These are phyloP conservation scores for Boletus pseudo-olivaceus DNA, from an alignment of 768 basidiomycete genomes.

Conservation along the genomic window DNA sequence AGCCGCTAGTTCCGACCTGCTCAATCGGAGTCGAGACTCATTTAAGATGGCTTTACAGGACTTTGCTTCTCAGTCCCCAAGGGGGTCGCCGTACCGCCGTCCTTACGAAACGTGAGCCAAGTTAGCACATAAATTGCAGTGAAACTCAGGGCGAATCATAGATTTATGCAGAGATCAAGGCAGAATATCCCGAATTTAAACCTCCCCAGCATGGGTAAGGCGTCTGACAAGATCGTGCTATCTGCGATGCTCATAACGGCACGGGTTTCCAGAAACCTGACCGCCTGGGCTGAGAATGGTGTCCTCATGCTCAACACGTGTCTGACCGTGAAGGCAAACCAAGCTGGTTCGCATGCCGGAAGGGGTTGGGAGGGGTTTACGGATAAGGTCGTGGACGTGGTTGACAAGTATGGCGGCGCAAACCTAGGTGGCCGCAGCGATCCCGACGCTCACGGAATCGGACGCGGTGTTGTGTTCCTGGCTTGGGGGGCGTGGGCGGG, in stretches of 20 bases:
- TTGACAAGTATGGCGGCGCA: conserved; percentile 73
- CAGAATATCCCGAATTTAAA: conserved; percentile 77
- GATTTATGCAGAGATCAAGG: conserved; percentile 87
- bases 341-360: conserved; percentile 77
- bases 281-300: conserved; percentile 77
- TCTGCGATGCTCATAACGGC: conserved; percentile 5
- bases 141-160: conserved; percentile 29
- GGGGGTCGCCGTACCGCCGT: conserved; percentile 74
- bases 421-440: conserved; percentile 45
- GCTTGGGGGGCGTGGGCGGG: conserved; percentile 89
- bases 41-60: conserved; percentile 41
- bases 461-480: conserved; percentile 80
- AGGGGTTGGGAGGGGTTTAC: conserved; percentile 94
- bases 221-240: conserved; percentile 15
- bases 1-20: conserved; percentile 14
- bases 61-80: conserved; percentile 87
- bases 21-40: conserved; percentile 9
- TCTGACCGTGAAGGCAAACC: conserved; percentile 75
- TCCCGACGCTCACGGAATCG: conserved; percentile 45
- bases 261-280: conserved; percentile 58
- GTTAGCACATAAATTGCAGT: conserved; percentile 1
- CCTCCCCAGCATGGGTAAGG: conserved; percentile 81
- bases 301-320: conserved; percentile 93
- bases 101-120: conserved; percentile 68
- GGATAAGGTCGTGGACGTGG: conserved; percentile 71